Evolutionary conservation across 2,329 filamentous ascomycete genomes (phyloP).

Genomic region (Trichoderma sp.): DNA sequence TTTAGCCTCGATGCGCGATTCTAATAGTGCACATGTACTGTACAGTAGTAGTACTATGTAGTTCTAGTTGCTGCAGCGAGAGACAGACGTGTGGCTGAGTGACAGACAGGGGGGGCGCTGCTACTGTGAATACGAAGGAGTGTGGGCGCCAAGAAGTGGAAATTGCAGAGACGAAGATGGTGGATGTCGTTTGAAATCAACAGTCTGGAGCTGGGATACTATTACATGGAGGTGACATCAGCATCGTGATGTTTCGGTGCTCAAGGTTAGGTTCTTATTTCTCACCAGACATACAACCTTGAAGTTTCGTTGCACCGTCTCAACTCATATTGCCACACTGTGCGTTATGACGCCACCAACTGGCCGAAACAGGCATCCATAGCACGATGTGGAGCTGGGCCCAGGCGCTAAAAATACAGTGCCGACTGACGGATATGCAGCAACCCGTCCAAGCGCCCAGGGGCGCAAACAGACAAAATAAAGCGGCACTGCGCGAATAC

Average conservation of each 20-base stretch:
- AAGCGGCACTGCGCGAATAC: neutral
- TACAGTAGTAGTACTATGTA: too few species aligned
- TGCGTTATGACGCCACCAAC: neutral
- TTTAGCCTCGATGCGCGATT: constrained; percentile 1
- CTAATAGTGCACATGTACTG: too few species aligned
- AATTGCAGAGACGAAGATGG: neutral
- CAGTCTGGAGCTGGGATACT: neutral
- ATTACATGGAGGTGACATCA: neutral
- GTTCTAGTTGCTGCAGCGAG: neutral
- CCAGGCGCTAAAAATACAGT: constrained; percentile 2
- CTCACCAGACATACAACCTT: too few species aligned
- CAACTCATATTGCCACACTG: neutral
- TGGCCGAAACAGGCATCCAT: neutral
- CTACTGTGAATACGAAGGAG: neutral
- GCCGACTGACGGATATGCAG: constrained; percentile 2
- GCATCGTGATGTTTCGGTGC: neutral
- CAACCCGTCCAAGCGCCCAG: neutral
- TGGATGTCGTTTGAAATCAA: neutral
- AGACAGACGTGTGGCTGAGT: constrained; percentile 6
- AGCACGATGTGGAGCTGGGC: neutral
- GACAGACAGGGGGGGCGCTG: neutral
- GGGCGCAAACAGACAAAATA: neutral
- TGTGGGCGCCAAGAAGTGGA: neutral
- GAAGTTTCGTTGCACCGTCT: neutral
- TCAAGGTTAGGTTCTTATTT: neutral